These are phyloP conservation scores for Fennellomyces sp. DNA, from an alignment of 371 early-diverging fungal species.

Conservation along the genomic window DNA sequence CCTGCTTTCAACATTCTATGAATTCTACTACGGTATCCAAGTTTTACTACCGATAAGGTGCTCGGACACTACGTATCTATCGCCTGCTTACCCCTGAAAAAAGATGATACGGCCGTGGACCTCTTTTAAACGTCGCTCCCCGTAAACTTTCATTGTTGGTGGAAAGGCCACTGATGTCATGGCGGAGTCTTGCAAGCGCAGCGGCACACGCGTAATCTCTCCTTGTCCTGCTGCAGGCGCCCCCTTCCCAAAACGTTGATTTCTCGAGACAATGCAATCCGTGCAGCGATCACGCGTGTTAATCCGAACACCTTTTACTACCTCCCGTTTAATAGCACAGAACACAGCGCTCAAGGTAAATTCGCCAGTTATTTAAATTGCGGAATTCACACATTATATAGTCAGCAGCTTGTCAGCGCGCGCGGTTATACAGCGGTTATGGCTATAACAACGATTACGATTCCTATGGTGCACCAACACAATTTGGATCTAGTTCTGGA, in stretches of 20 bases:
- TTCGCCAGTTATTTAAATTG: too few relatives aligned
- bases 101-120: too few relatives aligned
- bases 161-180: background rate
- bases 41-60: too few relatives aligned
- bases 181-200: background rate
- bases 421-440: slow-evolving; percentile 32
- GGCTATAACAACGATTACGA: slow-evolving; percentile 47
- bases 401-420: slow-evolving; percentile 2
- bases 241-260: background rate
- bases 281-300: slow-evolving; percentile 5
- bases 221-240: background rate
- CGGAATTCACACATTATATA: background rate
- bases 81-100: too few relatives aligned
- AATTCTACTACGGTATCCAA: too few relatives aligned
- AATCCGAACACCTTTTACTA: background rate
- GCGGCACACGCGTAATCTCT: background rate
- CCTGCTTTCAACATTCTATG: too few relatives aligned
- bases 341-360: slow-evolving; percentile 1
- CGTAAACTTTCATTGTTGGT: background rate
- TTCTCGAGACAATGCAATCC: slow-evolving; percentile 1
- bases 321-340: background rate
- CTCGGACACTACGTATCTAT: too few relatives aligned
- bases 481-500: slow-evolving; percentile 4
- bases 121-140: too few relatives aligned
- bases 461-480: slow-evolving; percentile 21